phyloP scores from a whole-genome alignment of 2,329 filamentous ascomycete genomes.

The Cephalotrichum gorgonifer region DNA sequence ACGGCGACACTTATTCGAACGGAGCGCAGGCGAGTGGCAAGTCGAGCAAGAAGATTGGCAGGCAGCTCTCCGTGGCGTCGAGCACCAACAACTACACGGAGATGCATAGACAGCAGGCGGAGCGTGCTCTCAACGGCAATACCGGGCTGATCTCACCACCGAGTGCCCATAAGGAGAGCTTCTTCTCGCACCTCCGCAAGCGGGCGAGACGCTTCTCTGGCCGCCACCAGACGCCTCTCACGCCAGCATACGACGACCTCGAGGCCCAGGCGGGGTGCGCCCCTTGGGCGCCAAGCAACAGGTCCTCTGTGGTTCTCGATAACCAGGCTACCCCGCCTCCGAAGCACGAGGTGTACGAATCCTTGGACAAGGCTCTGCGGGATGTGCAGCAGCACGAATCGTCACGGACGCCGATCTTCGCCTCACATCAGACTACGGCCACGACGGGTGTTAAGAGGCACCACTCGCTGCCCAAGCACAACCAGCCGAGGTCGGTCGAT shows the following conservation, averaged over 20 bases:
- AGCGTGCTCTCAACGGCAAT: conserved; percentile 78
- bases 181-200: conserved; percentile 95
- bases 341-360: conserved; percentile 49
- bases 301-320: conserved; percentile 75
- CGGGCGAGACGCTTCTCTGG: conserved; percentile 86
- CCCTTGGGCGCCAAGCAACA: conserved; percentile 77
- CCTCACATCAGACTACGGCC: conserved; percentile 36
- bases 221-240: conserved; percentile 71
- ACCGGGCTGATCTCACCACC: conserved; percentile 66
- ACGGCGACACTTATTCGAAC: conserved; percentile 29
- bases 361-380: conserved; percentile 46
- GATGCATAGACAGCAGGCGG: conserved; percentile 80
- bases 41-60: conserved; percentile 83
- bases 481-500: conserved; percentile 53
- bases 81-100: conserved; percentile 90
- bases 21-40: conserved; percentile 39
- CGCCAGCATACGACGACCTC: conserved; percentile 72
- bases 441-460: conserved; percentile 51
- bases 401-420: conserved; percentile 36
- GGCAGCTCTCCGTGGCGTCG: conserved; percentile 86
- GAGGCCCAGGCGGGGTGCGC: conserved; percentile 89
- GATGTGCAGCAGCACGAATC: conserved; percentile 43
- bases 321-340: conserved; percentile 35
- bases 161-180: conserved; percentile 80
- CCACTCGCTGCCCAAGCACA: conserved; percentile 50